Base-by-base conservation (phyloP, 495 filamentous ascomycete genomes). In the Evansstolkia leycettana region DNA sequence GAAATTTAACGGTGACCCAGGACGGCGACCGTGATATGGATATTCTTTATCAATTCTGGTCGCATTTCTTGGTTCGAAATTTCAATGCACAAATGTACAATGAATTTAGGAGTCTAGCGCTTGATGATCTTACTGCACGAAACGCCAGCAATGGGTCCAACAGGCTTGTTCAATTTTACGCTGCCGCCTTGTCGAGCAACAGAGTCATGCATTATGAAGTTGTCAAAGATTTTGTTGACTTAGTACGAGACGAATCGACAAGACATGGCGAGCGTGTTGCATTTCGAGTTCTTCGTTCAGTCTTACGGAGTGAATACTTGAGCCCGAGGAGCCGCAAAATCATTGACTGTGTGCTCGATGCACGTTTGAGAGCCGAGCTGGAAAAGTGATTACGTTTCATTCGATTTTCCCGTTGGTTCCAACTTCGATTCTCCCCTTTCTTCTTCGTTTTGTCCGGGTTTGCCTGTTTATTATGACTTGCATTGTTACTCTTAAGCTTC, bases 31-130 rank as follows among this genome's bases (percentile, higher is more conserved):
- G 58, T 41, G 65, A 81, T 49, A 80, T 82, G 65, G 67, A 72
- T 38, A 65, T 74, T 37, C 68, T 84, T 10, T 87, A 85, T 56
- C 64, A 77, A 37, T 82, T 81, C 59, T 88, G 83, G 83, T 76
- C 76, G n/a, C 70, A 79, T 48, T 82, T 82, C 51, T 70, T 90
- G 27, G 64, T 76, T 38, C 64, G 71, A 42, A 77, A 79, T 51
- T 90, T 90, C 70, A 81, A 90, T 54, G 58, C 63, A 36, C 66
- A 63, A 40, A 80, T 93, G 72, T 93, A 92, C 64, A 58, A 72
- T 50, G 82, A 92, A 55, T 90, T 92, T 60, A 68, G 75, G 41
- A 58, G 62, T 43, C 65, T 71, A 47, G 83, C 86, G 37, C 54
- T 80, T 41, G 78, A 80, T 46, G 85, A 94, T 51, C 35, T 60